These are phyloP conservation scores for Glarea lozoyensis DNA, from an alignment of 495 filamentous ascomycete species.

Conservation along the genomic window DNA sequence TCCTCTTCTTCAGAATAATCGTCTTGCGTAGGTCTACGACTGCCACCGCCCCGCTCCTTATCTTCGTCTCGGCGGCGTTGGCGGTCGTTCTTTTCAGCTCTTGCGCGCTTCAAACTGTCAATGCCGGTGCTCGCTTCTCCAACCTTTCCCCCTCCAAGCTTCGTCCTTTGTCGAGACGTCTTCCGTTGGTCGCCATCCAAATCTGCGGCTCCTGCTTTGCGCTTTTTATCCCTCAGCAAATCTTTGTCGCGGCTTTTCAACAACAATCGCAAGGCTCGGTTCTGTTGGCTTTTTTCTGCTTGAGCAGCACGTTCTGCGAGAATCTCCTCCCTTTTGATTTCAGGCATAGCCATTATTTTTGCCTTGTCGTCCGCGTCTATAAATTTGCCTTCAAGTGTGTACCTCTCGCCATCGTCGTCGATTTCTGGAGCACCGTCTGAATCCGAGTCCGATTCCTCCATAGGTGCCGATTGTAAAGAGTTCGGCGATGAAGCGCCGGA, in stretches of 20 bases:
- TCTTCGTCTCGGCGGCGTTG: slow-evolving; percentile 63
- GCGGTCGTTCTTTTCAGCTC: slow-evolving; percentile 76
- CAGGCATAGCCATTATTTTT: slow-evolving; percentile 77
- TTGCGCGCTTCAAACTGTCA: slow-evolving; percentile 73
- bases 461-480: slow-evolving; percentile 74
- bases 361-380: slow-evolving; percentile 68
- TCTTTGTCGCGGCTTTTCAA: slow-evolving; percentile 58
- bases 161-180: slow-evolving; percentile 73
- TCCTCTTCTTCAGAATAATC: slow-evolving; percentile 53
- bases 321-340: slow-evolving; percentile 81
- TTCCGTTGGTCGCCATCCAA: slow-evolving; percentile 65
- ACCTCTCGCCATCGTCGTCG: slow-evolving; percentile 56
- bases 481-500: slow-evolving; percentile 55
- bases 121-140: slow-evolving; percentile 69
- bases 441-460: slow-evolving; percentile 83
- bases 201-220: slow-evolving; percentile 67
- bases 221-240: slow-evolving; percentile 55
- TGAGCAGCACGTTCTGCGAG: slow-evolving; percentile 82
- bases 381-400: slow-evolving; percentile 85
- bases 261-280: slow-evolving; percentile 73
- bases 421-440: slow-evolving; percentile 47
- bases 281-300: slow-evolving; percentile 70
- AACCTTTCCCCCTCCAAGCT: slow-evolving; percentile 65
- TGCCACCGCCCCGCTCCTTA: slow-evolving; percentile 45
- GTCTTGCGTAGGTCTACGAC: slow-evolving; percentile 38